Conservation (phyloP, 768 basidiomycete species). For the Royoungia palumana region DNA sequence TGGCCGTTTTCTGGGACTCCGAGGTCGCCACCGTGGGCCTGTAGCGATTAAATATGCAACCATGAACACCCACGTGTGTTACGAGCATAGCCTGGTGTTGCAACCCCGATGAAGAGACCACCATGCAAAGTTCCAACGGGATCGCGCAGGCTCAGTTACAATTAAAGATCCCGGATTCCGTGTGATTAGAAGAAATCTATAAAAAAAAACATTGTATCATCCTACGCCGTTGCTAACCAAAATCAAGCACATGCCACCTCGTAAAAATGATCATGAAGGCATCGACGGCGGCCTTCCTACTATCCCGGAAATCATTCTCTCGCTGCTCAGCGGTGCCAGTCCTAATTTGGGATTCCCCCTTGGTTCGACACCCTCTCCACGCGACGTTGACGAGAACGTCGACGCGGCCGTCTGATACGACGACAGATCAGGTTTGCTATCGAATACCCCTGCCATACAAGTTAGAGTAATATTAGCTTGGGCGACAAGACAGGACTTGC, state of each 20-base stretch:
- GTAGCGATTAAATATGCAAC: too few relatives aligned
- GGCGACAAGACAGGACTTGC: constrained; percentile 13
- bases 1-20: too few relatives aligned
- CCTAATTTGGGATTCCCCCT: constrained; percentile 37
- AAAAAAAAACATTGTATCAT: not conserved
- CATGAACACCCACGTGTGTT: too few relatives aligned
- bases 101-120: too few relatives aligned
- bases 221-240: constrained; percentile 8
- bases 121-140: too few relatives aligned
- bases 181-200: not conserved
- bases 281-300: constrained; percentile 17
- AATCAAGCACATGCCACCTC: constrained; percentile 11
- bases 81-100: too few relatives aligned
- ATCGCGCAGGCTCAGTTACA: too few relatives aligned
- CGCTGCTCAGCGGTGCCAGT: constrained; percentile 37
- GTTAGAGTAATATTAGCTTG: not conserved
- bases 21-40: too few relatives aligned
- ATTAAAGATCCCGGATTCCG: not conserved
- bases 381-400: constrained; percentile 13
- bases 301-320: constrained; percentile 29
- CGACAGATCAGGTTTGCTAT: constrained; percentile 34
- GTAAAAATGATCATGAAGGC: constrained; percentile 13
- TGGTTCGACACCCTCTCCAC: constrained; percentile 18
- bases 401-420: constrained; percentile 30
- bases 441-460: constrained; percentile 29